Conservation (phyloP, 371 early-diverging fungal species). For the Mortierella sp. region DNA sequence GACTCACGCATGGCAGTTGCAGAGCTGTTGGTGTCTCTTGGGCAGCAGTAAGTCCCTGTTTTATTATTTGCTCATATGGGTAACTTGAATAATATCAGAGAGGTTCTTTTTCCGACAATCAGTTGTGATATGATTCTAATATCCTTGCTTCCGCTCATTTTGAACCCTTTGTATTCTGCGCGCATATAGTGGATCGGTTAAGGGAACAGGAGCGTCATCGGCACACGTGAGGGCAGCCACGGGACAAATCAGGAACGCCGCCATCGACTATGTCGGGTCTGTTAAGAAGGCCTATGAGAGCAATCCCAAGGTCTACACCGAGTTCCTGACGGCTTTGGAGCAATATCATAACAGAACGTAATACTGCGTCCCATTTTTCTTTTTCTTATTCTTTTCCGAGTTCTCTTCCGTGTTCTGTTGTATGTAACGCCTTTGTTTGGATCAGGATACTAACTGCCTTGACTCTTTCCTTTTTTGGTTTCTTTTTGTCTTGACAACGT, state of each 20-base stretch:
- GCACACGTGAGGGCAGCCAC: slow-evolving; percentile 33
- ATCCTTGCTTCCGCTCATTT: not conserved
- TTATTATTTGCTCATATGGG: not conserved
- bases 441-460: too few species aligned
- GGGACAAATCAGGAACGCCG: slow-evolving; percentile 30
- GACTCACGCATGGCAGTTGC: slow-evolving; percentile 48
- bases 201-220: slow-evolving; percentile 16
- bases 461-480: too few species aligned
- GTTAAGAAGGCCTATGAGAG: slow-evolving; percentile 52
- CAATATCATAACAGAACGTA: slow-evolving; percentile 43
- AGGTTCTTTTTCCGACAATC: too few species aligned
- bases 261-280: slow-evolving; percentile 49
- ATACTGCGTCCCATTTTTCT: too few species aligned
- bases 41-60: slow-evolving; percentile 16
- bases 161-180: not conserved
- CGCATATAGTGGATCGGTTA: slow-evolving; percentile 8
- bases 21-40: slow-evolving; percentile 37
- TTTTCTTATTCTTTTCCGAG: too few species aligned
- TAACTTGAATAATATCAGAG: too few species aligned
- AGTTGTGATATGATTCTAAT: not conserved
- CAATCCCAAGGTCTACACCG: slow-evolving; percentile 39
- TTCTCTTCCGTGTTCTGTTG: too few species aligned
- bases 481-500: not conserved
- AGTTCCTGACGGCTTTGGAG: slow-evolving; percentile 37
- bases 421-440: too few species aligned